Evolutionary conservation across 2,329 filamentous ascomycete genomes (phyloP).

Genomic region (Penicillium sp.): DNA sequence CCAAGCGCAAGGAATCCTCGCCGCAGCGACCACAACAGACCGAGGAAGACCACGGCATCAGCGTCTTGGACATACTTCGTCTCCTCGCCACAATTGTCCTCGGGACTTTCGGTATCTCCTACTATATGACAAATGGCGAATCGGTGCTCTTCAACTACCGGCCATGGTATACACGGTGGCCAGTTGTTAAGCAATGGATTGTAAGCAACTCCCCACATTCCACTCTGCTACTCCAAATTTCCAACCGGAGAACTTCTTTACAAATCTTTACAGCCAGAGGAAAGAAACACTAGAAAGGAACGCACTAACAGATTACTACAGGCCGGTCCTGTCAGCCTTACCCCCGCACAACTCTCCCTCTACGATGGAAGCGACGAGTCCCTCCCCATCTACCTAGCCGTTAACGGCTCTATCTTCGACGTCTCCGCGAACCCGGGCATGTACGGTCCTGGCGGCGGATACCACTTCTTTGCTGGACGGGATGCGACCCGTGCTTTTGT

Average conservation of each 20-base stretch:
- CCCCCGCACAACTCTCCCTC: slow-evolving; percentile 67
- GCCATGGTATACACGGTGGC: slow-evolving; percentile 62
- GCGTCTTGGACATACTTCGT: slow-evolving; percentile 65
- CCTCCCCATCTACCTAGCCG: slow-evolving; percentile 83
- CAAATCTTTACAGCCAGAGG: neutral
- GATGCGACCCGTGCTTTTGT: slow-evolving; percentile 89
- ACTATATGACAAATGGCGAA: slow-evolving; percentile 71
- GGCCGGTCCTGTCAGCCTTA: slow-evolving; percentile 66
- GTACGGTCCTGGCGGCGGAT: slow-evolving; percentile 82
- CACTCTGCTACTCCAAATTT: neutral
- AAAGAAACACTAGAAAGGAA: neutral
- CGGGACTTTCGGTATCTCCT: slow-evolving; percentile 69
- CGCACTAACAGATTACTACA: slow-evolving; percentile 20
- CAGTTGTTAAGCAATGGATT: slow-evolving; percentile 60
- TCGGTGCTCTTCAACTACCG: slow-evolving; percentile 68
- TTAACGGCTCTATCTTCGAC: slow-evolving; percentile 70
- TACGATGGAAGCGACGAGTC: slow-evolving; percentile 76
- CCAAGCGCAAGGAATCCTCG: slow-evolving; percentile 7
- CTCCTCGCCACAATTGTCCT: slow-evolving; percentile 67
- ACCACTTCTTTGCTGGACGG: slow-evolving; percentile 80
- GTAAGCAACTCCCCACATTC: slow-evolving; percentile 45
- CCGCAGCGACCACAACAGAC: slow-evolving; percentile 12
- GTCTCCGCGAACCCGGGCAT: slow-evolving; percentile 55
- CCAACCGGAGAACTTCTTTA: neutral
- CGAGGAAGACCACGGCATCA: slow-evolving; percentile 35